Conservation (phyloP, 352 stramenopile genomes). For the Phytophthora pistaciae region DNA sequence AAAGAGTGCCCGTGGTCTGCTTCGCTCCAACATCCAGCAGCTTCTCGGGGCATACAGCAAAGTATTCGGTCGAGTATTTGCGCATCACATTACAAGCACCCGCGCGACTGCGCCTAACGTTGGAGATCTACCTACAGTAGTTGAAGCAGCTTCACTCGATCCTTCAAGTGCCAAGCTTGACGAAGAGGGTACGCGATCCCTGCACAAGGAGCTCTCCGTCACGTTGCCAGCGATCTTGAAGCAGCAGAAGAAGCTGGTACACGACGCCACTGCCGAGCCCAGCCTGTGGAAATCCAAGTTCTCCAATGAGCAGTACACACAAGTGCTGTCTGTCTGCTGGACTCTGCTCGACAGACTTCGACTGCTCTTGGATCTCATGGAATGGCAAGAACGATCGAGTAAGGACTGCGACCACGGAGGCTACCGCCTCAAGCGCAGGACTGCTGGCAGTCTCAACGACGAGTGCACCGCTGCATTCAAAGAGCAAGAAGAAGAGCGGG, state of each 20-base stretch:
- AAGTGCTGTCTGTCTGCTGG: slow-evolving; percentile 54
- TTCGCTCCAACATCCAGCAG: slow-evolving; percentile 66
- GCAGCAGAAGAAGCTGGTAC: slow-evolving; percentile 58
- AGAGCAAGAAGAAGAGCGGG: slow-evolving; percentile 32
- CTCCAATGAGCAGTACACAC: slow-evolving; percentile 59
- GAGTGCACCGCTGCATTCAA: slow-evolving; percentile 39
- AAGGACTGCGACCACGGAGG: slow-evolving; percentile 20
- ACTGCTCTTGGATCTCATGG: slow-evolving; percentile 70
- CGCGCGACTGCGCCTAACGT: slow-evolving; percentile 13
- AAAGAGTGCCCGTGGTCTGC: slow-evolving; percentile 55
- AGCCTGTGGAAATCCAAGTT: slow-evolving; percentile 66
- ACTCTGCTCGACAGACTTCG: slow-evolving; percentile 63
- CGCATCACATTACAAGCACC: slow-evolving; percentile 56
- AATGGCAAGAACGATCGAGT: slow-evolving; percentile 59
- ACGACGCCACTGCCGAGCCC: slow-evolving; percentile 61
- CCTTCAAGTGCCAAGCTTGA: slow-evolving; percentile 25
- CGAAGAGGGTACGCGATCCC: slow-evolving; percentile 31
- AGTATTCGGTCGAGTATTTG: slow-evolving; percentile 55
- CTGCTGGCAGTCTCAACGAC: slow-evolving; percentile 39
- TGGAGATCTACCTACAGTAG: slow-evolving; percentile 19
- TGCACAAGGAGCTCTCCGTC: slow-evolving; percentile 53
- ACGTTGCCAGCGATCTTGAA: slow-evolving; percentile 47
- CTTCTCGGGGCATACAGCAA: slow-evolving; percentile 52
- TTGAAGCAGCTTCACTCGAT: slow-evolving; percentile 10
- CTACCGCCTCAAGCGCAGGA: slow-evolving; percentile 20